A percentile compares a stretch with the other conserved stretches of the same genome.
phyloP scores from a whole-genome alignment of 192 early-diverging fungal genomes.

The Gaertneriomyces sp. region DNA sequence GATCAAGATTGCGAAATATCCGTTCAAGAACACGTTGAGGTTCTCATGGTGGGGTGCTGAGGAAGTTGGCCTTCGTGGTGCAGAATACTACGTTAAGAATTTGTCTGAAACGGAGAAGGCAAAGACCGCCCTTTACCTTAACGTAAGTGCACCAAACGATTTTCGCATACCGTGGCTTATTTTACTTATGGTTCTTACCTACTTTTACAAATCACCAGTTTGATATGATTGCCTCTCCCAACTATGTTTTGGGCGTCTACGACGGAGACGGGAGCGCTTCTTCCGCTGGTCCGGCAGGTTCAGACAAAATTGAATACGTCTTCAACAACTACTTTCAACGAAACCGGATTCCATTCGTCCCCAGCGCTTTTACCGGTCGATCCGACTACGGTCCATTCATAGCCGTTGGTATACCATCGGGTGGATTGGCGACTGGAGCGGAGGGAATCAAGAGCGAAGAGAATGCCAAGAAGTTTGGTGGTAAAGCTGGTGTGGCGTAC shows the following conservation, averaged over 20 bases:
- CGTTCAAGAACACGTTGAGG: conserved; percentile 34
- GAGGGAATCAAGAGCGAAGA: conserved; percentile 33
- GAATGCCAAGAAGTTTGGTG: conserved; percentile 34
- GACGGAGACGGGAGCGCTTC: conserved; percentile 24
- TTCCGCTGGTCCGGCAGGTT: background rate
- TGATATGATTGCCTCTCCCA: conserved; percentile 50
- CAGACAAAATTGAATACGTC: conserved; percentile 21
- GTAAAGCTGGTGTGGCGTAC: conserved; percentile 32
- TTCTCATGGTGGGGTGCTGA: conserved; percentile 40
- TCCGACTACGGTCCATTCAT: conserved; percentile 41
- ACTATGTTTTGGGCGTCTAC: conserved; percentile 41
- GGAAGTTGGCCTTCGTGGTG: conserved; percentile 43
- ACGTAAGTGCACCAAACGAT: background rate
- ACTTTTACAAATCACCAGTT: background rate
- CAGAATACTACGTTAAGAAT: conserved; percentile 41
- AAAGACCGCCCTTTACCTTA: conserved; percentile 32
- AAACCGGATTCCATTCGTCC: conserved; percentile 13
- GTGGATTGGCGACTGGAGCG: conserved; percentile 42
- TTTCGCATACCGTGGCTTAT: too few relatives aligned
- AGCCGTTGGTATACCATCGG: conserved; percentile 32
- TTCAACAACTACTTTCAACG: conserved; percentile 29
- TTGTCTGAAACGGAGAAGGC: conserved; percentile 22
- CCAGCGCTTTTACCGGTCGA: conserved; percentile 35
- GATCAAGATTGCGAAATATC: background rate
- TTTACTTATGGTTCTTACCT: too few relatives aligned